Conservation (phyloP, 2,329 filamentous ascomycete genomes). For the Trichophyton simii region DNA sequence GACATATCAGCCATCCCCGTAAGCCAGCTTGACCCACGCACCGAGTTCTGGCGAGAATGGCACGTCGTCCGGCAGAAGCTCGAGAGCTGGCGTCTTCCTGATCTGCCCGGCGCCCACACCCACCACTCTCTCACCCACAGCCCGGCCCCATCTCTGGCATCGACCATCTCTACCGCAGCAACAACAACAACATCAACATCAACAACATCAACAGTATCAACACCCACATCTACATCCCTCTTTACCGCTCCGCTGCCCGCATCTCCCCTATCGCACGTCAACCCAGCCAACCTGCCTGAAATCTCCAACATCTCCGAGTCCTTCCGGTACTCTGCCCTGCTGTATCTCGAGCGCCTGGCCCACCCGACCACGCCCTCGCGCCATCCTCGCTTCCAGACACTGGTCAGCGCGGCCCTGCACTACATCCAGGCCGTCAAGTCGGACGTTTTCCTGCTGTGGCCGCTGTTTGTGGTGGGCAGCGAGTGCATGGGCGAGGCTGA, state of each 20-base stretch:
- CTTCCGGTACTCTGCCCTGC: conserved; percentile 76
- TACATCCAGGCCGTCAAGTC: conserved; percentile 70
- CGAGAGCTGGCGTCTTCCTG: conserved; percentile 61
- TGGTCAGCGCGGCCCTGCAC: conserved; percentile 69
- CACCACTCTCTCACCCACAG: neutral
- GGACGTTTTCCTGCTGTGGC: conserved; percentile 88
- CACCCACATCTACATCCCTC: conserved; percentile 11
- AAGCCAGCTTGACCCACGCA: conserved; percentile 41
- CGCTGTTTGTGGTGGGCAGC: conserved; percentile 77
- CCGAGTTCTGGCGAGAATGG: conserved; percentile 62
- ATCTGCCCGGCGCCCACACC: neutral
- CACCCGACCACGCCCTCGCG: conserved; percentile 60
- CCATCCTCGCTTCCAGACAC: conserved; percentile 66
- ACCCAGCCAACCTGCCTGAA: conserved; percentile 55
- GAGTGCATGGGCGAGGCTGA: conserved; percentile 76
- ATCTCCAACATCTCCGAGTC: conserved; percentile 74
- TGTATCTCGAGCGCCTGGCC: conserved; percentile 81
- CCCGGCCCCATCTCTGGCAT: neutral
- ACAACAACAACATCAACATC: neutral
- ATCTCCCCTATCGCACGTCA: conserved; percentile 23
- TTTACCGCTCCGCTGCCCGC: conserved; percentile 18
- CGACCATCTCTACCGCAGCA: conserved; percentile 7
- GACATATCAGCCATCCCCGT: neutral
- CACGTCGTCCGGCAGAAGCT: conserved; percentile 63
- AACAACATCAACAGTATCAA: neutral